phyloP scores from a whole-genome alignment of 139 green algal genomes.

The Tetradesmus obliquus region DNA sequence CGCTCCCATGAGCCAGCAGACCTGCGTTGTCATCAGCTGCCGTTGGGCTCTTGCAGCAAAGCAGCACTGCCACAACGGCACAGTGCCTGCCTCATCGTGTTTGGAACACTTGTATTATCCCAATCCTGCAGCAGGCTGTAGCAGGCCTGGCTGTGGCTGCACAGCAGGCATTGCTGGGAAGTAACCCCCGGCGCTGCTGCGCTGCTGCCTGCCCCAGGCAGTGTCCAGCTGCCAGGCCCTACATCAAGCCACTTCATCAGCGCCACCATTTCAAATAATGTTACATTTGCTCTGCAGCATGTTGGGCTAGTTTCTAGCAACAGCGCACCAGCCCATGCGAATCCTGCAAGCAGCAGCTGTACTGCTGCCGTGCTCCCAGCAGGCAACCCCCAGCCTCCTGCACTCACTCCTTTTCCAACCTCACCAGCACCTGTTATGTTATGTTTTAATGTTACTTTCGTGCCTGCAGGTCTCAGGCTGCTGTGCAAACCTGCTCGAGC shows the following conservation, averaged over 20 bases:
- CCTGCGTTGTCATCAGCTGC: neutral
- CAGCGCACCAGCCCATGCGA: no score
- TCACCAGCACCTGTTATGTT: no score
- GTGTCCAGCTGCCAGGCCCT: neutral
- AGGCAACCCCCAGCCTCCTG: neutral
- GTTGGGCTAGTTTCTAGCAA: no score
- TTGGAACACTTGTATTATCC: neutral
- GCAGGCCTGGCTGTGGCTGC: neutral
- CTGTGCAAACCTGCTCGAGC: neutral
- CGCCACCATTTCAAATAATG: no score
- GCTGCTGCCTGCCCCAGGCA: neutral
- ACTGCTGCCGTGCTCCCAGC: no score
- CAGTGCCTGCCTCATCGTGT: neutral
- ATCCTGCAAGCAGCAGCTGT: no score
- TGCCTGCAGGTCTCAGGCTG: slow-evolving; percentile 16
- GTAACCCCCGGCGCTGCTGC: neutral
- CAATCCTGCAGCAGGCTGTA: neutral
- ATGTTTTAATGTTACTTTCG: neutral
- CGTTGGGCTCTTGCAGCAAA: neutral
- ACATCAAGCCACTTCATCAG: no score
- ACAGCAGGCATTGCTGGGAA: neutral
- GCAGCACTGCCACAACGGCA: neutral
- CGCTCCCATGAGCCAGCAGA: neutral
- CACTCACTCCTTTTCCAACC: neutral
- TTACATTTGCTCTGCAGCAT: no score